Base-by-base conservation (phyloP, 2,329 filamentous ascomycete genomes). In the Aureobasidium melanogenum region DNA sequence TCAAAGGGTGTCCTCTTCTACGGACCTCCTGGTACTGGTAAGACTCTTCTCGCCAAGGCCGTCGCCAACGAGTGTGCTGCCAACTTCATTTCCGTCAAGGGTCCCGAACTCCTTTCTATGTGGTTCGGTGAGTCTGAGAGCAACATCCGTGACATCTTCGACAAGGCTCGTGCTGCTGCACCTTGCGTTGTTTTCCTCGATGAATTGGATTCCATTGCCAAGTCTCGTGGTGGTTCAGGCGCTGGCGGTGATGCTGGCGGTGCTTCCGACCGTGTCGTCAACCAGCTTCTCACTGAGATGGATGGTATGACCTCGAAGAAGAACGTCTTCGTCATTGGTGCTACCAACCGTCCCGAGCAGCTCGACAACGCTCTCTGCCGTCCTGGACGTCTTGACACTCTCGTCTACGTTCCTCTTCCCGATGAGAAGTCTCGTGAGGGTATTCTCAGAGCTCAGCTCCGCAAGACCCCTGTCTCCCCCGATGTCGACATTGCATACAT, bases 101-200 rank as follows among this genome's bases (percentile, higher is more conserved):
- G 94, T 64, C 95, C 94, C 62, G 94, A 99, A 77, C 83, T 99
- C 71, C 85, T 99, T 70, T 97, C 91, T 76, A 99, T 99, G 94
- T 99, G 94, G 94, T 99, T 99, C 73, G 94, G 94, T 87, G 94
- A 99, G 81, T 99, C 94, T 60, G 95, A 99, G 80, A 96, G 91
- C 85, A 99, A 99, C 80, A 97, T 99, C 67, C 90, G 94, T 74
- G 94, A 99, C 75, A 99, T 99, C 71, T 99, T 99, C 77, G 94
- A 99, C 85, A 99, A 97, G 86, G 94, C 94, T 67, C 91, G 94
- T 74, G 95, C 94, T 65, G 94, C 95, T 64, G 94, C 94, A 70
- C 94, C 94, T 78, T 99, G 95, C 71, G 90, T 99, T 65, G 94
- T 99, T 69, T 99, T 99, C 88, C 84, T 99, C 66, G 94, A 99